Conservation (phyloP, 768 basidiomycete species). For the Tricholoma bakamatsutake region DNA sequence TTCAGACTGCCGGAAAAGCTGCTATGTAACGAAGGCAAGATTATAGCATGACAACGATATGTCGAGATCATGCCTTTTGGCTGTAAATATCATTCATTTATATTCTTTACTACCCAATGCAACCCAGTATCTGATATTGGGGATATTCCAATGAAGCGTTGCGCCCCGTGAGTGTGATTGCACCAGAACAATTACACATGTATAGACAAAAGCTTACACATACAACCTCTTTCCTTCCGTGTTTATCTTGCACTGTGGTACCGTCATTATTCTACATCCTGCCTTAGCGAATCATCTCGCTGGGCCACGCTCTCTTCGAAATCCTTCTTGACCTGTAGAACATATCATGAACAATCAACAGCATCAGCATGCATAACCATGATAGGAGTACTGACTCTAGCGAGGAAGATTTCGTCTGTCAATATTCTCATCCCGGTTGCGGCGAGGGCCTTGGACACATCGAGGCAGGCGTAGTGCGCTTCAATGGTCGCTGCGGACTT, state of each 20-base stretch:
- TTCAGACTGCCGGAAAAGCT: constrained; percentile 29
- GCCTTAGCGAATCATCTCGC: neutral
- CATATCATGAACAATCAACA: too few species aligned
- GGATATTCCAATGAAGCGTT: too few species aligned
- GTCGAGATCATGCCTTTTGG: neutral
- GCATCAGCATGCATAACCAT: neutral
- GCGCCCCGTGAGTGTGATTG: too few species aligned
- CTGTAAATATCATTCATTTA: neutral
- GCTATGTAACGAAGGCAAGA: constrained; percentile 18
- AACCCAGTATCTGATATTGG: too few species aligned
- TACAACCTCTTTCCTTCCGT: neutral
- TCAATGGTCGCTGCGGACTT: constrained; percentile 35
- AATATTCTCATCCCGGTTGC: constrained; percentile 43
- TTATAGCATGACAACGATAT: neutral
- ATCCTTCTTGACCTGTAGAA: neutral
- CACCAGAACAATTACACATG: too few species aligned
- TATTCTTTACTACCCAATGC: too few species aligned
- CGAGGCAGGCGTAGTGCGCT: constrained; percentile 42
- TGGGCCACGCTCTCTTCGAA: neutral
- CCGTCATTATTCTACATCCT: neutral
- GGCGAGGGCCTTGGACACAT: constrained; percentile 45
- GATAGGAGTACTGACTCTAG: constrained; percentile 23
- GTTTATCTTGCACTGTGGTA: neutral
- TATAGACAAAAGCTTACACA: neutral
- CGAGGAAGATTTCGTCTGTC: constrained; percentile 38